A percentile compares a stretch with the other conserved stretches of the same genome.
Evolutionary conservation across 805 yeast genomes (phyloP).

Genomic region (Clavispora santaluciae): DNA sequence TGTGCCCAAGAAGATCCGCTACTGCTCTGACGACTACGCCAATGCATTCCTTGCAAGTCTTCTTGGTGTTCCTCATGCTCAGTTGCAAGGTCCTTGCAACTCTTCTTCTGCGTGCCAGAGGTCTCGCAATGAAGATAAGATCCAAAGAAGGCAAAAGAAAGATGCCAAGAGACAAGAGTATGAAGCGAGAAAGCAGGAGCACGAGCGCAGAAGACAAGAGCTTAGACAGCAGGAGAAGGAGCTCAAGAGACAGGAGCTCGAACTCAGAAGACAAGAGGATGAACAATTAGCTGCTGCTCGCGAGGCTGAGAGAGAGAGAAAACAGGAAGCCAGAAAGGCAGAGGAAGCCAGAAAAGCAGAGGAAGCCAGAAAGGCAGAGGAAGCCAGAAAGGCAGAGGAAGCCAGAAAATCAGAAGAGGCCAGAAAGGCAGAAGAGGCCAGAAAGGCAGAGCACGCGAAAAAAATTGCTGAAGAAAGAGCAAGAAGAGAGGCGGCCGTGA

Average conservation of each 20-base stretch:
- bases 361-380: conserved; percentile 4
- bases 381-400: conserved; percentile 6
- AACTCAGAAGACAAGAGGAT: conserved; percentile 7
- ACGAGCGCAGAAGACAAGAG: background rate
- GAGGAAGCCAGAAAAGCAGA: conserved; percentile 7
- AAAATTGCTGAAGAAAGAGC: conserved; percentile 11
- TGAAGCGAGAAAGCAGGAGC: background rate
- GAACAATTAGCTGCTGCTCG: conserved; percentile 2
- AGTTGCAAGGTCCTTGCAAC: background rate
- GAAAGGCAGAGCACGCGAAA: conserved; percentile 6
- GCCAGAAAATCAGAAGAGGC: conserved; percentile 7
- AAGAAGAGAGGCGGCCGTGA: conserved; percentile 10
- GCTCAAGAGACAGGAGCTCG: conserved; percentile 7
- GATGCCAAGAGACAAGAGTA: conserved; percentile 1
- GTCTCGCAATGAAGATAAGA: background rate
- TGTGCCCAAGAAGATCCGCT: conserved; percentile 27
- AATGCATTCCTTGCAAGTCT: conserved; percentile 11
- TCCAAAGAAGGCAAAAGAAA: conserved; percentile 1
- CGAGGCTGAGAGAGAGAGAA: conserved; percentile 4
- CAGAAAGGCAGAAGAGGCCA: conserved; percentile 3
- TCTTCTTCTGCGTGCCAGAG: background rate
- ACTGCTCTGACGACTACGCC: conserved; percentile 14
- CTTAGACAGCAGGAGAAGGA: conserved; percentile 1
- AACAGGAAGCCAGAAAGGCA: conserved; percentile 6
- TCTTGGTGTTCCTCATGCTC: conserved; percentile 3